phyloP scores from a whole-genome alignment of 768 basidiomycete genomes.

The Pluteus cervinus region DNA sequence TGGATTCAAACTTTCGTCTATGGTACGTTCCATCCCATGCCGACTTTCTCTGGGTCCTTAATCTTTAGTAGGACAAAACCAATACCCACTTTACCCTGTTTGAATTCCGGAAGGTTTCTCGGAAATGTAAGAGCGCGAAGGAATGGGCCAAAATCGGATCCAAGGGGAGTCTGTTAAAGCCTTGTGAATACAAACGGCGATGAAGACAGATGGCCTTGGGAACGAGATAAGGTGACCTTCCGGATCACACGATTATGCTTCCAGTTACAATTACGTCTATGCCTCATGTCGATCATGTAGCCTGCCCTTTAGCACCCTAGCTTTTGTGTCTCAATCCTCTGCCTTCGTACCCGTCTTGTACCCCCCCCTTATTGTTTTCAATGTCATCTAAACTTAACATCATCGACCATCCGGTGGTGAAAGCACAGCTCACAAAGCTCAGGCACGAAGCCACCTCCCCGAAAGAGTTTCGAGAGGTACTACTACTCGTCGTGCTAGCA shows the following conservation, averaged over 20 bases:
- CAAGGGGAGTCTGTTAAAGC: constrained; percentile 60
- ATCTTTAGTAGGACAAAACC: constrained; percentile 53
- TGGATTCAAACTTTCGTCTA: constrained; percentile 68
- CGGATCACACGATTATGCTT: too few species aligned
- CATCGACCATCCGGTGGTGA: too few species aligned
- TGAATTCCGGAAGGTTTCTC: constrained; percentile 63
- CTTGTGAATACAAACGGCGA: constrained; percentile 90
- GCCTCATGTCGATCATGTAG: too few species aligned
- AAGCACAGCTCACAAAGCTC: constrained; percentile 67
- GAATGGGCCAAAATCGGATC: constrained; percentile 55
- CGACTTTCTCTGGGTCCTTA: neutral
- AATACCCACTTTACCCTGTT: constrained; percentile 87
- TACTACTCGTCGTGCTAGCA: neutral
- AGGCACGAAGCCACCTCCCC: constrained; percentile 52
- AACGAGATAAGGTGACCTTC: constrained; percentile 5
- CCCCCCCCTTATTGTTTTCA: too few species aligned
- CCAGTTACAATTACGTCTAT: too few species aligned
- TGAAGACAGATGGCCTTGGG: constrained; percentile 25
- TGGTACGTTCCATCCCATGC: constrained; percentile 36
- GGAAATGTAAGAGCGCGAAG: constrained; percentile 39
- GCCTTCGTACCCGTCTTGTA: too few species aligned
- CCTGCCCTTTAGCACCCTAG: too few species aligned
- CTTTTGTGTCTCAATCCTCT: too few species aligned
- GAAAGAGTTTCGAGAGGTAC: constrained; percentile 78
- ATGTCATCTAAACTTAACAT: too few species aligned